These are phyloP conservation scores for Stereocaulon alpinum DNA, from an alignment of 495 filamentous ascomycete genomes.

Conservation along the genomic window DNA sequence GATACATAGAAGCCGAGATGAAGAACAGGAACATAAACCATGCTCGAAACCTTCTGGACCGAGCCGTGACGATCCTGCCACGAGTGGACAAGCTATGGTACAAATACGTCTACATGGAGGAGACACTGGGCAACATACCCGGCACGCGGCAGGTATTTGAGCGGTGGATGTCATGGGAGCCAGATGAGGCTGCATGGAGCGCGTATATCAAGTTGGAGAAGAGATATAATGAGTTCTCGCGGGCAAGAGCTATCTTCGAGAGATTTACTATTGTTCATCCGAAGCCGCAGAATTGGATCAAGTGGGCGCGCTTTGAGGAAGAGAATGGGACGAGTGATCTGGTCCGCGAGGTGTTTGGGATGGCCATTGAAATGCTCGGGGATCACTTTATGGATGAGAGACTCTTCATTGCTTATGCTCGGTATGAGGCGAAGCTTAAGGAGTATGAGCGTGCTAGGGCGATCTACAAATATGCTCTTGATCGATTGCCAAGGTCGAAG, in stretches of 20 bases:
- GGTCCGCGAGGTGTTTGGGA: slow-evolving; percentile 85
- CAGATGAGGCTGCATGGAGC: slow-evolving; percentile 88
- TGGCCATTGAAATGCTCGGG: slow-evolving; percentile 79
- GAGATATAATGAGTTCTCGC: slow-evolving; percentile 78
- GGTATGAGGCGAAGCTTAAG: slow-evolving; percentile 86
- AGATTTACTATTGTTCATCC: slow-evolving; percentile 90
- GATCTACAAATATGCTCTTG: slow-evolving; percentile 94
- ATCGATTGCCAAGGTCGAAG: slow-evolving; percentile 79
- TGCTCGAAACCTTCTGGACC: slow-evolving; percentile 86
- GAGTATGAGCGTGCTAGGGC: slow-evolving; percentile 92
- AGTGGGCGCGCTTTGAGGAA: slow-evolving; percentile 96
- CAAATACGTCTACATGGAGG: slow-evolving; percentile 98
- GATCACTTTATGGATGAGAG: slow-evolving; percentile 96
- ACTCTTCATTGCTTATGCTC: slow-evolving; percentile 84
- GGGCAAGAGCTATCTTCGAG: slow-evolving; percentile 77
- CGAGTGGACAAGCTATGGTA: slow-evolving; percentile 95
- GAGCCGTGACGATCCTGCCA: slow-evolving; percentile 86
- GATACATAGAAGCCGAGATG: slow-evolving; percentile 96
- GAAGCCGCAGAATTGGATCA: slow-evolving; percentile 95
- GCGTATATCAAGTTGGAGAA: slow-evolving; percentile 97
- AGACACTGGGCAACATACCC: slow-evolving; percentile 86
- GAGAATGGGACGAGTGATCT: slow-evolving; percentile 83
- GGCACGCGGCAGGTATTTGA: slow-evolving; percentile 94
- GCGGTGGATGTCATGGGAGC: slow-evolving; percentile 97
- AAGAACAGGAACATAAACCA: slow-evolving; percentile 95